Evolutionary conservation across 306 rosid species (phyloP), one percentile per base, ranked within the genome.

Genomic region (Alnus rubra): DNA sequence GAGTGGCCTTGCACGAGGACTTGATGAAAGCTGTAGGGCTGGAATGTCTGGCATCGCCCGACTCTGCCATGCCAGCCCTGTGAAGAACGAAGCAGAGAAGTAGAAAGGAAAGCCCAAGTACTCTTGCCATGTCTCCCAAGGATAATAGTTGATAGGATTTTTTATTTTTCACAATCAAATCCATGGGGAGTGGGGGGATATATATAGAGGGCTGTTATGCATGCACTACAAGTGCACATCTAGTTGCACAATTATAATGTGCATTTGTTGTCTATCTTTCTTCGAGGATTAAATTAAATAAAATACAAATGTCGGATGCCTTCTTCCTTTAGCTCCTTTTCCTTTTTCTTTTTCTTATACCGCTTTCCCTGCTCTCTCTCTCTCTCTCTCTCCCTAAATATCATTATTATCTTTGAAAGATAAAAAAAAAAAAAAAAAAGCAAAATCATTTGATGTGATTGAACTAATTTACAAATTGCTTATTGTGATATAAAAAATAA

Each of bases 1-100:
- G 81, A 3, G 97, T 91, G 73, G 84, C 83, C 53, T 75, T 81
- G 81, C 98, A 93, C 9, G 93, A 87, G 11, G 91, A 74, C 79
- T 73, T 84, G 73, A 93, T 90, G 86, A 93, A 93, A 44, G 79
- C 70, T 49, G 58, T 63, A 7, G 91, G 70, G 79, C 37, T 82
- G 9, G 85, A 68, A 59, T 64, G 78, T 74, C 55, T 76, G 50
- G 76, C 28, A 15, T 18, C 1, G 64, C 88, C 31, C 2, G 82
- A 69, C 42, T 76, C 67, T 63, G 90, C 67, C 1, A 58, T 30
- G 74, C 33, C 56, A 35, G 62, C 23, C 60, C 77, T 69, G 81
- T 52, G 39, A 74, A 68, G 56, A 74, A 80, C 73, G 58, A 83
- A 49, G 82, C 49, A 75, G 80, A 93, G 31, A 19, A 84, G 4